These are phyloP conservation scores for Nemania abortiva DNA, from an alignment of 2,329 filamentous ascomycete species.

Conservation along the genomic window DNA sequence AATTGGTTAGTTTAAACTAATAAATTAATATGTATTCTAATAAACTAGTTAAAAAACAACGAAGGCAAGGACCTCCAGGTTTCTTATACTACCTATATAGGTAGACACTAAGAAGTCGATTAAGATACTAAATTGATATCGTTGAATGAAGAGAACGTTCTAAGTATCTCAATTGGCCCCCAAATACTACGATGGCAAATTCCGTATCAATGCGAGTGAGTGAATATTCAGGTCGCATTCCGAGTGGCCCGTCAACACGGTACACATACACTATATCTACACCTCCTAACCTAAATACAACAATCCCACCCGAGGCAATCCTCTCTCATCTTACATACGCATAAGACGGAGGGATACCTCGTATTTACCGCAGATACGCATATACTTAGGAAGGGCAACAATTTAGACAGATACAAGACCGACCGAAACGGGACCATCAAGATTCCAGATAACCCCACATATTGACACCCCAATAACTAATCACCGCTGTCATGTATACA, in stretches of 20 bases:
- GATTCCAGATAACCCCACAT: slow-evolving; percentile 1
- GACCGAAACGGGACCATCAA: neutral
- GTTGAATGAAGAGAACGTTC: neutral
- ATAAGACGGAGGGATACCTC: slow-evolving; percentile 1
- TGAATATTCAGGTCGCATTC: neutral
- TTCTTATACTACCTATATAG: too few relatives aligned
- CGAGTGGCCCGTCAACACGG: neutral
- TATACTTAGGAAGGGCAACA: neutral
- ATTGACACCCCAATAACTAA: neutral
- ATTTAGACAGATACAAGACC: neutral
- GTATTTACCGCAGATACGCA: neutral
- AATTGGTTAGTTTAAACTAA: too few relatives aligned
- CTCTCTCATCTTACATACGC: neutral
- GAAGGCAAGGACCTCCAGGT: too few relatives aligned
- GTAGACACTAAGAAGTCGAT: too few relatives aligned
- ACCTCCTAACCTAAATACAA: slow-evolving; percentile 4
- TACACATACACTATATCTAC: neutral
- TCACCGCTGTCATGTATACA: neutral
- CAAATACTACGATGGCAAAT: neutral
- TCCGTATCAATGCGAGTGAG: neutral
- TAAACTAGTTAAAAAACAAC: too few relatives aligned
- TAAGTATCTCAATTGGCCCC: neutral
- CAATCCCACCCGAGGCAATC: neutral
- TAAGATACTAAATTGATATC: neutral
- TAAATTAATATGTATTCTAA: too few relatives aligned